Base-by-base conservation (phyloP, 768 basidiomycete genomes). In the Panus rudis region DNA sequence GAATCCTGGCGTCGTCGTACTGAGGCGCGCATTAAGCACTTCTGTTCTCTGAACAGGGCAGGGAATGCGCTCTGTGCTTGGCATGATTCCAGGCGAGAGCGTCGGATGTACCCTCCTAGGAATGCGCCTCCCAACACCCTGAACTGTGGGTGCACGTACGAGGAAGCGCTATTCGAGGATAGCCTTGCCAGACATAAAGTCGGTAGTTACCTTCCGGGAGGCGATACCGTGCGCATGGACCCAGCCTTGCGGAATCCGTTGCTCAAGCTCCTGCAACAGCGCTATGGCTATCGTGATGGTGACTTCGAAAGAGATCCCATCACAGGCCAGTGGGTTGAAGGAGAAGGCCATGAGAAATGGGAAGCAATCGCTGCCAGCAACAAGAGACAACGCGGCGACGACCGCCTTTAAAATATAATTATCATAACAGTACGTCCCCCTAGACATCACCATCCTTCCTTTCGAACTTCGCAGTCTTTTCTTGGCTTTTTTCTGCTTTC, bases 11-110 rank as follows among this genome's bases (percentile, higher is more conserved):
- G 72, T 37, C 67, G 71, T 7, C 82, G 88, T 45, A 90, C 85
- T 1, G 80, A 85, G 17, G 76, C 81, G 4, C 83, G 89, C 27
- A 66, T 70, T 50, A 76, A 76, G 42, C 68, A 77, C 33, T 84
- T 81, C 63, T 92, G 88, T 60, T 84, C 87, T 3, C 68, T 86
- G 23, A 91, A 92, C 62, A 78, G 89, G 39, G 88, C 88, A 0
- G 89, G 89, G 24, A 92, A 92, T 52, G 87, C 88, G 1, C 74
- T 91, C 26, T 91, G 88, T 59, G 81, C 89, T 3, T 92, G 88
- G 88, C 88, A 92, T 55, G 89, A 92, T 61, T 88, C 88, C 2
- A 73, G 88, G 35, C 78, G 88, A 22, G 88, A 92, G 63, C 80
- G 89, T 23, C 76, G 89, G 7, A 71, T 71, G 0, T 78, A 74